phyloP scores from a whole-genome alignment of 192 early-diverging fungal species.

The Coemansia sp. region DNA sequence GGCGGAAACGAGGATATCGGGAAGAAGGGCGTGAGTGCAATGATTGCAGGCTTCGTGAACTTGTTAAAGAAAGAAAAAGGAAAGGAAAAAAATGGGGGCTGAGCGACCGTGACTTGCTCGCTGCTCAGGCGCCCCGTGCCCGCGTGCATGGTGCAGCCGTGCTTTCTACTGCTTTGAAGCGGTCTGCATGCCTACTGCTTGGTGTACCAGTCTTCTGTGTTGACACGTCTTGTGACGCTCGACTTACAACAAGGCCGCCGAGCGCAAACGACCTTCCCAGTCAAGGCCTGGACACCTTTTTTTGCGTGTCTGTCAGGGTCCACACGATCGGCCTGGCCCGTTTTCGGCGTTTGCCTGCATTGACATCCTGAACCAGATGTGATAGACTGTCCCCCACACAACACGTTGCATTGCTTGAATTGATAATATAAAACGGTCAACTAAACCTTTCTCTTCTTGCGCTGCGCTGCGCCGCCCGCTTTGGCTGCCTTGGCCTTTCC shows the following conservation, averaged over 20 bases:
- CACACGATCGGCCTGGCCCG: not conserved
- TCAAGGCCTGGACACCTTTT: no score
- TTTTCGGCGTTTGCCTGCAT: no score
- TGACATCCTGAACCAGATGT: not conserved
- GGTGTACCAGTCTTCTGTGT: not conserved
- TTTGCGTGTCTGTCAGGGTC: not conserved
- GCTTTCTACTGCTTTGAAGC: not conserved
- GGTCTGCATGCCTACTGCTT: not conserved
- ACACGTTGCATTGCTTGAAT: not conserved
- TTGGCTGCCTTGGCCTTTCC: conserved; percentile 11
- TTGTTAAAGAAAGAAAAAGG: not conserved
- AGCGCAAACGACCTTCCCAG: no score
- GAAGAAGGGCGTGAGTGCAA: not conserved
- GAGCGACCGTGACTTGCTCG: not conserved
- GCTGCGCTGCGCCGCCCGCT: conserved; percentile 11
- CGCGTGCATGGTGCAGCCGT: not conserved
- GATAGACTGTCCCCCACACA: no score
- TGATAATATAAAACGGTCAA: not conserved
- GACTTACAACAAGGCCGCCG: no score
- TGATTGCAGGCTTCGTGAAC: not conserved
- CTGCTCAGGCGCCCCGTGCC: no score
- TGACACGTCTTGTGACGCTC: no score
- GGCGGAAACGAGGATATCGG: not conserved
- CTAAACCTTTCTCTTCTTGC: conserved; percentile 31
- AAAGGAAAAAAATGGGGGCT: conserved; percentile 1